Conservation (phyloP, 2,329 filamentous ascomycete genomes). For the Diaporthe capsici region DNA sequence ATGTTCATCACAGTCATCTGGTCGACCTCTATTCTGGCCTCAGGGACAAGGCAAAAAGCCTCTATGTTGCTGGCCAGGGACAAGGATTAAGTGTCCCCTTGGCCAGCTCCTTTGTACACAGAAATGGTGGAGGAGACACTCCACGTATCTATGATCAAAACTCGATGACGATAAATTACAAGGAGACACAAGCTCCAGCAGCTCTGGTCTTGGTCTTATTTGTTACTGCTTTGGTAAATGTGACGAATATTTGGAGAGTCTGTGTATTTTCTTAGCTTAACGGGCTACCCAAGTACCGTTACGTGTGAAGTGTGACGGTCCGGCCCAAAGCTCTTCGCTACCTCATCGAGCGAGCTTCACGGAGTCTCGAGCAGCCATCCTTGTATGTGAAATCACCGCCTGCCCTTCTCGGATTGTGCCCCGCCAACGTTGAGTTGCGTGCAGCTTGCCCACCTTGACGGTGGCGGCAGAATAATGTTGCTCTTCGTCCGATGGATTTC, state of each 20-base stretch:
- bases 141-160: conserved; percentile 18
- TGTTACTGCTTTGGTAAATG: neutral
- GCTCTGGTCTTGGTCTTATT: neutral
- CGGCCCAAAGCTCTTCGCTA: neutral
- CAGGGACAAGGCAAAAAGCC: neutral
- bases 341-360: neutral
- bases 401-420: conserved; percentile 21
- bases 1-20: neutral
- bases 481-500: neutral
- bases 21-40: neutral
- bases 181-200: conserved; percentile 11
- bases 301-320: neutral
- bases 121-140: conserved; percentile 1
- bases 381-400: conserved; percentile 5
- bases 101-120: conserved; percentile 4
- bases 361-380: conserved; percentile 17
- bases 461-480: neutral
- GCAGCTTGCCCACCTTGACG: neutral
- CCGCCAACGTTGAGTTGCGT: neutral
- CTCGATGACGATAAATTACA: neutral
- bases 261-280: neutral
- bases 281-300: neutral
- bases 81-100: neutral
- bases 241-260: neutral
- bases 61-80: neutral